phyloP scores from a whole-genome alignment of 257 asterid species.

The Solanum rostratum region DNA sequence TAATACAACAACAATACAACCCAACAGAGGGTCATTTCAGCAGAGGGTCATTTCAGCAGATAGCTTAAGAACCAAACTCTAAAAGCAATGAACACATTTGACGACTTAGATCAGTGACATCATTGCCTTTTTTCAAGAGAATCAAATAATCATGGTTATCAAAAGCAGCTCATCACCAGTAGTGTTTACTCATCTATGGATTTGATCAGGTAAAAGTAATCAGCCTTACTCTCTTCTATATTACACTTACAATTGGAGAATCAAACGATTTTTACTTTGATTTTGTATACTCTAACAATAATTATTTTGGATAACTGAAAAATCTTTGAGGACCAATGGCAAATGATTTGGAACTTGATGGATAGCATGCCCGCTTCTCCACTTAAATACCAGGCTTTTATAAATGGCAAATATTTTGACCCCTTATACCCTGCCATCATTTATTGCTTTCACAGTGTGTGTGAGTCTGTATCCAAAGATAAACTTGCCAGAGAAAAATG shows the following conservation, averaged over 20 bases:
- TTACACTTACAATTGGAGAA: neutral
- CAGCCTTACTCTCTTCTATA: neutral
- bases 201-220: neutral
- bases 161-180: neutral
- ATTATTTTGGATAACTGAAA: neutral
- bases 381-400: neutral
- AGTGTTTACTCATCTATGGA: neutral
- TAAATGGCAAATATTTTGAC: neutral
- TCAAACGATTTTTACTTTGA: neutral
- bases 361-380: neutral
- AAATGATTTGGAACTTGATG: neutral
- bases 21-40: too few relatives aligned
- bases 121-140: neutral
- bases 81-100: neutral
- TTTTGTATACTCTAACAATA: neutral
- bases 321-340: neutral
- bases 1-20: too few relatives aligned
- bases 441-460: neutral
- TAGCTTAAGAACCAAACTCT: neutral
- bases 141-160: neutral
- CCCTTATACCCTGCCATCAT: neutral
- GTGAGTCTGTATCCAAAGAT: neutral
- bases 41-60: neutral
- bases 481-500: neutral
- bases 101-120: neutral